Evolutionary conservation across 495 filamentous ascomycete species (phyloP).

Genomic region (Extremus antarcticus): DNA sequence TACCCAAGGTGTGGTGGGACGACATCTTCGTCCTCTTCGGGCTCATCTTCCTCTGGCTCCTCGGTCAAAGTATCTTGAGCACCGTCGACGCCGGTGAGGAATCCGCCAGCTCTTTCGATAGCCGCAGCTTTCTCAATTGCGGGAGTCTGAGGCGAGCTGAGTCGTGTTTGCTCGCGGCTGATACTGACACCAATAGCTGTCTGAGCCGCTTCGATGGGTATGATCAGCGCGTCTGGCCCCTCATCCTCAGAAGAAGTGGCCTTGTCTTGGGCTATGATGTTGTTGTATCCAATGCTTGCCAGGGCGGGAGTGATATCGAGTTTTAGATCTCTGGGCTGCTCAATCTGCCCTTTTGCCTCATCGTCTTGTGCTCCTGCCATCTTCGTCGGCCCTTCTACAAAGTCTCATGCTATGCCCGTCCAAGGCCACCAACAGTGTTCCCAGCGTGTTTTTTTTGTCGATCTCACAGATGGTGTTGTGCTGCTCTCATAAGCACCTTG

Average conservation of each 20-base stretch:
- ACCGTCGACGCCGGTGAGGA: slow-evolving; percentile 36
- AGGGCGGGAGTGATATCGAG: slow-evolving; percentile 6
- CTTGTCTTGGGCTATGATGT: slow-evolving; percentile 5
- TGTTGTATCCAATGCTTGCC: slow-evolving; percentile 10
- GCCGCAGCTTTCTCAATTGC: slow-evolving; percentile 63
- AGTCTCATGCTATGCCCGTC: neutral
- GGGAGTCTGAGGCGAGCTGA: slow-evolving; percentile 60
- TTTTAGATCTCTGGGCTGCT: neutral
- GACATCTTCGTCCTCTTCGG: too few species aligned
- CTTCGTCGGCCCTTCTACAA: neutral
- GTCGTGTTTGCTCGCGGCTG: slow-evolving; percentile 55
- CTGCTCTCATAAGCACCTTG: neutral
- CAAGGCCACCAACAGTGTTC: neutral
- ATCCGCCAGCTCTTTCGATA: slow-evolving; percentile 46
- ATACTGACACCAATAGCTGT: slow-evolving; percentile 69
- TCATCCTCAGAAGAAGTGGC: slow-evolving; percentile 22
- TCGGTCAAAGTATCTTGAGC: slow-evolving; percentile 5
- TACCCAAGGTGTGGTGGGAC: too few species aligned
- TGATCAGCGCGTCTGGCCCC: slow-evolving; percentile 1
- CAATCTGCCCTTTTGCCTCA: neutral
- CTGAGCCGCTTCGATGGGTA: slow-evolving; percentile 41
- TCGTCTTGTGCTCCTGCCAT: neutral
- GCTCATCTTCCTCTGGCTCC: slow-evolving; percentile 11
- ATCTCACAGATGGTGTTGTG: too few species aligned
- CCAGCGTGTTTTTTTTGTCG: too few species aligned